phyloP scores from a whole-genome alignment of 148 eudicot genomes.

The Arbutus unedo region DNA sequence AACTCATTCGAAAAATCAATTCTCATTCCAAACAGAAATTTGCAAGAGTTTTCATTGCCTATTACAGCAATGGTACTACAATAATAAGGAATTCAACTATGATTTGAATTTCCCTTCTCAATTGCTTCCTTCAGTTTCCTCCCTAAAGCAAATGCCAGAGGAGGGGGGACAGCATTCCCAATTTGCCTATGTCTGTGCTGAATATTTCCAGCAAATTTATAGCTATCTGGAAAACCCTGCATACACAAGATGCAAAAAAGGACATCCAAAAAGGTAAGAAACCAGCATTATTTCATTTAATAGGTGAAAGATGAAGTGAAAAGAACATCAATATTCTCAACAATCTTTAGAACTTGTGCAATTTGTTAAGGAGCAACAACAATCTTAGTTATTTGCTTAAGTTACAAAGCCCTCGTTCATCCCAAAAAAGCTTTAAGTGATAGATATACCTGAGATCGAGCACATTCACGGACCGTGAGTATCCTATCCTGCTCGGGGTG shows the following conservation, averaged over 20 bases:
- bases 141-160: constrained; percentile 86
- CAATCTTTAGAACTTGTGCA: neutral
- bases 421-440: neutral
- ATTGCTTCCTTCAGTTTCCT: constrained; percentile 88
- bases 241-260: constrained; percentile 8
- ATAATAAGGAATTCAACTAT: neutral
- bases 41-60: neutral
- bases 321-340: neutral
- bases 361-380: neutral
- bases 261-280: neutral
- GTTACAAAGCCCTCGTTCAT: neutral
- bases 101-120: constrained; percentile 38
- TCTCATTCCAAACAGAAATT: neutral
- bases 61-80: neutral
- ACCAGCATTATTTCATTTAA: neutral
- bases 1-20: neutral
- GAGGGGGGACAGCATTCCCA: constrained; percentile 97
- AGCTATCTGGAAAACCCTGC: constrained; percentile 90
- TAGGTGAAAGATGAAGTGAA: neutral
- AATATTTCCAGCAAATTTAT: constrained; percentile 75
- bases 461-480: constrained; percentile 93
- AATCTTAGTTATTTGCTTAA: neutral
- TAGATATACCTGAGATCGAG: constrained; percentile 79
- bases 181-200: constrained; percentile 85
- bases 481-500: constrained; percentile 96